Evolutionary conservation across 2,329 filamentous ascomycete genomes (phyloP), one percentile per base, ranked within the genome.

Genomic region (Trichoderma aggressivum): DNA sequence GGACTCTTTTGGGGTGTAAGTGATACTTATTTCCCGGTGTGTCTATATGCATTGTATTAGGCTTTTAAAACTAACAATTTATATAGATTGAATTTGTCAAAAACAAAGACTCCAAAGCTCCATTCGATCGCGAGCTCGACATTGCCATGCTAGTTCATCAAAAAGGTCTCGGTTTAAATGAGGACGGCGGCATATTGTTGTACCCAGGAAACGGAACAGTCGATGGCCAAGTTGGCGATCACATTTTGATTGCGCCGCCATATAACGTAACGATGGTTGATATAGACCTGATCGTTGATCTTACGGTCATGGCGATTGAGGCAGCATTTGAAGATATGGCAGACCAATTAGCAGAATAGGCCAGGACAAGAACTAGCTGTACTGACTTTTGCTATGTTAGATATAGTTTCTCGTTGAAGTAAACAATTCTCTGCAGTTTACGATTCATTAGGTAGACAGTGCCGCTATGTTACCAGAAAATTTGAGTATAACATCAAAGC

Each of bases 1-100:
- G 90, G 90, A 0, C 72, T 86, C 1, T 86, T 86, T 74, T 85
- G 83, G 84, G 83, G 77, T 0, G 76, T 86, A 3, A 28, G 36
- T 61, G 5, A 11, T 10, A 8, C 14, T 1, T 16, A 43, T 7
- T 30, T n/a, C 24, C 3, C 2, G 1, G 7, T 0, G 8, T 30
- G 0, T 28, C 34, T n/a, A n/a, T 14, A 32, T n/a, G 2, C 5
- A 30, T n/a, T 10, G 5, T 53, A 14, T 14, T 7, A 18, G 10
- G 3, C 2, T 16, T 32, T 32, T 18, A 21, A 0, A 21, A 14
- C 55, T 58, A 3, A 58, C 55, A 21, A 8, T 10, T 14, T 14
- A 8, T 30, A 18, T 43, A 62, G 59, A 50, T 64, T 12, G 84
- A 86, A 70, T 85, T 86, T 69, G 84, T 86, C 1, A 72, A 73